Evolutionary conservation across 73 alveolate genomes (phyloP).

Genomic region (Effrenium voratum): DNA sequence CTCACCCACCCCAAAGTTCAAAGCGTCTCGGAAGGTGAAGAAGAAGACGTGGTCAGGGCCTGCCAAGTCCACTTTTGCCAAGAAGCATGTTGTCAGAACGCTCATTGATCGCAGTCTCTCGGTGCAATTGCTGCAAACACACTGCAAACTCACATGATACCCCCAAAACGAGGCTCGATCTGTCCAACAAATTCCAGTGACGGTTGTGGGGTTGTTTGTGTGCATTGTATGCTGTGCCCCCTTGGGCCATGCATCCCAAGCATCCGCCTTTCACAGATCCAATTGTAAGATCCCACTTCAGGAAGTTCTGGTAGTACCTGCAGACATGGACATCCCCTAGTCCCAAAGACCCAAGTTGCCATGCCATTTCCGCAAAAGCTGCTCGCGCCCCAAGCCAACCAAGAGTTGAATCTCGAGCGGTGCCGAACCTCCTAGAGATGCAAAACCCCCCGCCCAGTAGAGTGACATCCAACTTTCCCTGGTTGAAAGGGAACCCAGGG

Average conservation of each 20-base stretch:
- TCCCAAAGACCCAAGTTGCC: not conserved
- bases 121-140: no score
- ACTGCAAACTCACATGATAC: no score
- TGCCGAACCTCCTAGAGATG: not conserved
- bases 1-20: constrained; percentile 70
- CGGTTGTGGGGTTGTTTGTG: no score
- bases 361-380: not conserved
- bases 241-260: no score
- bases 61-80: no score
- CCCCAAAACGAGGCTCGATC: no score
- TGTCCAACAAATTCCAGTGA: no score
- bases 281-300: constrained; percentile 79
- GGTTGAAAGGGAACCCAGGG: not conserved
- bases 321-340: not conserved
- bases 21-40: constrained; percentile 73
- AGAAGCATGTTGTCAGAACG: no score
- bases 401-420: not conserved
- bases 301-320: constrained; percentile 74
- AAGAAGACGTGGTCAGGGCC: constrained; percentile 62
- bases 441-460: not conserved
- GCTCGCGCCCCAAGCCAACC: not conserved
- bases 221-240: no score
- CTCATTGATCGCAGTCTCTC: no score
- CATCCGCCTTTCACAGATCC: not conserved
- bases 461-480: not conserved